Base-by-base conservation (phyloP, 78 protist genomes). In the Dictyostelium citrinum region DNA sequence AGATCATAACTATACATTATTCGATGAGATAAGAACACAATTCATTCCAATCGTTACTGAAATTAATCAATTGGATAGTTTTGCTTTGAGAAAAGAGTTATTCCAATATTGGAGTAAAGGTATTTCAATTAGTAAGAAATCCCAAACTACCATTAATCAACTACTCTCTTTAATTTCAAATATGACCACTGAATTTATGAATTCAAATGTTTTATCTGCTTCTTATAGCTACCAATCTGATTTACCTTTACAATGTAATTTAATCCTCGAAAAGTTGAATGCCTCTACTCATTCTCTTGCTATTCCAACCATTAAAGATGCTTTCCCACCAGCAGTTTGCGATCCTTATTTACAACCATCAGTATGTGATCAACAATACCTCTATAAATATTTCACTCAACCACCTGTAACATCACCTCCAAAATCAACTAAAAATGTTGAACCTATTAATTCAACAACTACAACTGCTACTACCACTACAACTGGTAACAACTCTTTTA, bases 371-470 rank as follows among this genome's bases (percentile, higher is more conserved):
- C 46, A 74, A 74, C 81, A 74, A 74, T 74, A 74, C 5, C 81
- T 70, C 9, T 70, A 70, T 33, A 70, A 17, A 70, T 70, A 70
- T 70, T 70, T 70, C 37, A 70, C 77, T 5, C 14, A 29, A 31
- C 77, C 77, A 11, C 77, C 77, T 29, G 33, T 29, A n/a, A 64
- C 78, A 31, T 16, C 55, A 2, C 24, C 24, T 5, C 81, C 81
- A 74, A 74, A 33, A 31, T 31, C 77, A 70, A 70, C 77, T 70
- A 64, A 64, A 64, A 64, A n/a, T 64, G 72, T 64, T 27, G 72
- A 64, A 10, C 31, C 72, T 11, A 5, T 55, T 12, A 55, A 55
- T 55, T 55, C 64, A 20, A 55, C 64, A 55, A 49, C 60, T 1
- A 14, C 60, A 0, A 55, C 24, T 6, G 17, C 64, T 20, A 17